A percentile compares a stretch with the other conserved stretches of the same genome.
These are phyloP conservation scores for Davidsoniella neocaledoniae DNA, from an alignment of 2,329 filamentous ascomycete genomes.

Conservation along the genomic window DNA sequence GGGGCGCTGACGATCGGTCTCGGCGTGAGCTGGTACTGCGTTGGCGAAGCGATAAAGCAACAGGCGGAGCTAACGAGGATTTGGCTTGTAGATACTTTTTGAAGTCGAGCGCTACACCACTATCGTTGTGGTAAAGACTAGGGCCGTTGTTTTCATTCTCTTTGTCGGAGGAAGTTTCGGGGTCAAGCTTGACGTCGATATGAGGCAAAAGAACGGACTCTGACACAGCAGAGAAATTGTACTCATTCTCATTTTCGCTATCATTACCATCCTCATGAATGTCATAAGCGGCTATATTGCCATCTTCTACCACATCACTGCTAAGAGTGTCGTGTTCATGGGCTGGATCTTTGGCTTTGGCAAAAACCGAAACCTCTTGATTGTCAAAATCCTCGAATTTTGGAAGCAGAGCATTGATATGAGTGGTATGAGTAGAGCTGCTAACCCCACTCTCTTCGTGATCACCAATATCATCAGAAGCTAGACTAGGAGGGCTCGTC, in stretches of 20 bases:
- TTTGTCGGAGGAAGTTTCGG: background rate
- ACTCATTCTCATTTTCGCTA: background rate
- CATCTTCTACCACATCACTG: too few species aligned
- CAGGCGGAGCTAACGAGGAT: too few species aligned
- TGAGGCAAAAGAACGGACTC: background rate
- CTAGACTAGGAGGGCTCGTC: constrained; percentile 11
- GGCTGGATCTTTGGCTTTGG: background rate
- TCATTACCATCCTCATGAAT: constrained; percentile 4
- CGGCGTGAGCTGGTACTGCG: too few species aligned
- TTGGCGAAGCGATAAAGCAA: too few species aligned
- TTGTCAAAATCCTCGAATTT: constrained; percentile 2
- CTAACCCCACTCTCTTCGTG: constrained; percentile 2
- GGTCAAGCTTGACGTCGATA: background rate
- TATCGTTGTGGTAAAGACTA: too few species aligned
- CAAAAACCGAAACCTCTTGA: constrained; percentile 3
- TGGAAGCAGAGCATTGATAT: background rate
- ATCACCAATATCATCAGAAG: constrained; percentile 6
- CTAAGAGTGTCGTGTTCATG: too few species aligned
- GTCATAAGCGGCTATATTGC: background rate
- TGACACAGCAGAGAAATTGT: constrained; percentile 5
- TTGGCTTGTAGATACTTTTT: too few species aligned
- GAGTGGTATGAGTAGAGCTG: constrained; percentile 1
- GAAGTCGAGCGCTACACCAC: too few species aligned
- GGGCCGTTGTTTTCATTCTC: constrained; percentile 1
- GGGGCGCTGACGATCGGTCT: too few species aligned